These are phyloP conservation scores for Sideroxylon spinosum DNA, from an alignment of 179 eudicot species.

Conservation along the genomic window DNA sequence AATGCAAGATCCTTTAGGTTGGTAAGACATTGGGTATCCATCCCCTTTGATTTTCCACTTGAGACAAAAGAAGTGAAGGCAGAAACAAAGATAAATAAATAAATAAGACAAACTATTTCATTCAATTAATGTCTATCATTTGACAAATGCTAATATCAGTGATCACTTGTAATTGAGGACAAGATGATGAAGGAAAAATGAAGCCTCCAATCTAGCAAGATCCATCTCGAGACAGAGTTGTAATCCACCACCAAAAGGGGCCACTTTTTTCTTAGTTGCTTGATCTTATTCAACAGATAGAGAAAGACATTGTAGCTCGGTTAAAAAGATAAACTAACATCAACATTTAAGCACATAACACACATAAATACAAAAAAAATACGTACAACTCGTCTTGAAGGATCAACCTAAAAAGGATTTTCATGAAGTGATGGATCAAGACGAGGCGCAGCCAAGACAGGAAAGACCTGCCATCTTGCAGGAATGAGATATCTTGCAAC, in stretches of 20 bases:
- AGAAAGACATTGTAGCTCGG: too few species aligned
- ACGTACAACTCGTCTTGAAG: conserved; percentile 51
- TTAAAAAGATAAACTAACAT: too few species aligned
- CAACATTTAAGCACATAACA: too few species aligned
- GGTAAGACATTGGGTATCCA: conserved; percentile 41
- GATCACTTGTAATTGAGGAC: conserved; percentile 45
- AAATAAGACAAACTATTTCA: background rate
- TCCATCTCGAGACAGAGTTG: conserved; percentile 52
- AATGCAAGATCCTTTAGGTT: too few species aligned
- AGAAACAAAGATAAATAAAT: background rate
- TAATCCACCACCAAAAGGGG: conserved; percentile 53
- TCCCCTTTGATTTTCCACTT: conserved; percentile 45
- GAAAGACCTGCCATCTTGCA: conserved; percentile 57
- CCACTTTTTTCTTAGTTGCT: conserved; percentile 33
- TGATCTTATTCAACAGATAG: conserved; percentile 22
- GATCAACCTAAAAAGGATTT: conserved; percentile 40
- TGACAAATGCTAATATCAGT: background rate
- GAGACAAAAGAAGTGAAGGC: background rate
- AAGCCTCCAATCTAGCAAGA: conserved; percentile 40
- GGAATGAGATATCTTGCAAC: conserved; percentile 46
- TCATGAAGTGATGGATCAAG: conserved; percentile 50
- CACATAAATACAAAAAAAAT: background rate
- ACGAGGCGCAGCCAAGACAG: conserved; percentile 38
- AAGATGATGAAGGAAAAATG: conserved; percentile 52
- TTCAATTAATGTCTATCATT: background rate